A percentile compares a stretch with the other conserved stretches of the same genome.
These are phyloP conservation scores for Strigomonas galati DNA, from an alignment of 208 protist species.

Conservation along the genomic window DNA sequence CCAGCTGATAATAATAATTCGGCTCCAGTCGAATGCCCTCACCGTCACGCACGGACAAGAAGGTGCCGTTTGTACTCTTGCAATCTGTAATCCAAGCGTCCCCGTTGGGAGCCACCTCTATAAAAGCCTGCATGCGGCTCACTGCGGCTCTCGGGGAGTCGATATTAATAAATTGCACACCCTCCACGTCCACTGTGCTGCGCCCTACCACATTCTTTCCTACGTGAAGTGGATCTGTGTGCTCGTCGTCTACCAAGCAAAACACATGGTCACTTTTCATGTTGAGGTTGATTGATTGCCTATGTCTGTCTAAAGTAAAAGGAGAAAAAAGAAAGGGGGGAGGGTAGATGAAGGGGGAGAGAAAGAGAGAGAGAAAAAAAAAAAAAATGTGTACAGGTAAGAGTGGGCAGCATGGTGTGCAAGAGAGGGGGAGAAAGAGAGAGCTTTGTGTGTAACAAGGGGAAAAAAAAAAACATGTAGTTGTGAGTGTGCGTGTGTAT, in stretches of 20 bases:
- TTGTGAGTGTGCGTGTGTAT: not conserved
- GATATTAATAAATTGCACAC: constrained; percentile 62
- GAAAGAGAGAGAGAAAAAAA: constrained; percentile 8
- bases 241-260: constrained; percentile 28
- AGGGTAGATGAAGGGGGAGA: constrained; percentile 1
- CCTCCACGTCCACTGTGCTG: constrained; percentile 36
- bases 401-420: too few species aligned
- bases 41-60: constrained; percentile 45
- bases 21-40: constrained; percentile 60
- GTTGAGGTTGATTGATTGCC: not conserved
- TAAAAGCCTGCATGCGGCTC: constrained; percentile 77
- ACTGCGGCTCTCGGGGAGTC: constrained; percentile 56
- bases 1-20: constrained; percentile 77
- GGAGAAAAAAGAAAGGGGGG: constrained; percentile 15
- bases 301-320: constrained; percentile 3
- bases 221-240: constrained; percentile 27
- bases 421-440: not conserved
- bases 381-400: constrained; percentile 1
- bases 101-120: constrained; percentile 73
- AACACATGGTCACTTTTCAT: constrained; percentile 14
- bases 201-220: constrained; percentile 82
- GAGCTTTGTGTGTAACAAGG: not conserved
- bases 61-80: constrained; percentile 87
- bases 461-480: not conserved
- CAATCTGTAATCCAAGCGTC: constrained; percentile 85